A percentile compares a stretch with the other conserved stretches of the same genome.
phyloP scores from a whole-genome alignment of 176 grass and related monocot species.

The Avena sativa region DNA sequence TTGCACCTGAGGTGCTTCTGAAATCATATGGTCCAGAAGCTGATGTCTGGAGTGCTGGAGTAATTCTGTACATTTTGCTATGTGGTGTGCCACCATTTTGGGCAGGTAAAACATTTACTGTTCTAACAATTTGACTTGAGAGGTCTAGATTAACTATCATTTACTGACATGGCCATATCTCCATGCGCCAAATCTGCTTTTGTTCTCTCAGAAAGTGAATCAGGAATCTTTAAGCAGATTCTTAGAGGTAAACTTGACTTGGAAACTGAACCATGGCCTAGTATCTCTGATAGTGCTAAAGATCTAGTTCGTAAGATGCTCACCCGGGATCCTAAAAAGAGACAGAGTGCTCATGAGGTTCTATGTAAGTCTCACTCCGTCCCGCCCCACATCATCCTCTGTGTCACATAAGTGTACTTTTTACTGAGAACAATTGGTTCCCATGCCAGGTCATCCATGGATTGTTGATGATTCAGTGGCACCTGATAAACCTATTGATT shows the following conservation, averaged over 20 bases:
- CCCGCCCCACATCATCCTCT: neutral
- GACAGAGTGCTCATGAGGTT: constrained; percentile 93
- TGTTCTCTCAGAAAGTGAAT: constrained; percentile 79
- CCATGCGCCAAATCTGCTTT: constrained; percentile 28
- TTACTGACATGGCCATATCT: constrained; percentile 29
- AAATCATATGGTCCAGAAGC: constrained; percentile 96
- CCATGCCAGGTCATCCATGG: constrained; percentile 87
- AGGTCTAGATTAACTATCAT: constrained; percentile 9
- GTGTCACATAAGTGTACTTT: constrained; percentile 3
- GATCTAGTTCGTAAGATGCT: constrained; percentile 95
- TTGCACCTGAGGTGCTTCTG: constrained; percentile 90
- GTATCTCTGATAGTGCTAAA: constrained; percentile 92
- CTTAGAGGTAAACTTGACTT: constrained; percentile 88
- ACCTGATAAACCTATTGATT: constrained; percentile 95
- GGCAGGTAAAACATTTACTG: constrained; percentile 64
- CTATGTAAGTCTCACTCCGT: constrained; percentile 68
- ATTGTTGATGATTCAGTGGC: constrained; percentile 97
- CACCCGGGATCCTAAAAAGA: constrained; percentile 69
- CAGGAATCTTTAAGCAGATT: constrained; percentile 96
- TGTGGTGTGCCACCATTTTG: constrained; percentile 98
- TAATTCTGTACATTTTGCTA: constrained; percentile 97
- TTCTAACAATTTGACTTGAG: constrained; percentile 33
- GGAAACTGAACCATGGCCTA: constrained; percentile 94
- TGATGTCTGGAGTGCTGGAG: constrained; percentile 98
- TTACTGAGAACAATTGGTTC: constrained; percentile 34